These are phyloP conservation scores for Aspergillus asperescens DNA, from an alignment of 495 filamentous ascomycete species.

Conservation along the genomic window DNA sequence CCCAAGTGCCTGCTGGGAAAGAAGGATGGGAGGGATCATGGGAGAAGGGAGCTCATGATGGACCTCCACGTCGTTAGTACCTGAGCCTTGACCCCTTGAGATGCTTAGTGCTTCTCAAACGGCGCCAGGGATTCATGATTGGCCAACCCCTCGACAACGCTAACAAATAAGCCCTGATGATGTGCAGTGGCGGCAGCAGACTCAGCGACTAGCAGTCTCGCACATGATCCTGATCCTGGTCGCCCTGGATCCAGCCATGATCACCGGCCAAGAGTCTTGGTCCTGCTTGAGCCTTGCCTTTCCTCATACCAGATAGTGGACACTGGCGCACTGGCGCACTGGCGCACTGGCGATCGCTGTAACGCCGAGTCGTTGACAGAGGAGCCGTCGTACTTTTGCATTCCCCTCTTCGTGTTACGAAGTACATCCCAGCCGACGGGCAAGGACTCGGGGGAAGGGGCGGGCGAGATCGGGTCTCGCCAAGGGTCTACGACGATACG, in stretches of 20 bases:
- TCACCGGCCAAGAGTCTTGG: conserved; percentile 11
- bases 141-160: not conserved
- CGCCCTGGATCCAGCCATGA: not conserved
- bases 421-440: not conserved
- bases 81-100: not conserved
- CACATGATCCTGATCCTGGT: conserved; percentile 5
- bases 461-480: not conserved
- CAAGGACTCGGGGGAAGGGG: not conserved
- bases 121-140: not conserved
- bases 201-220: not conserved
- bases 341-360: too few species aligned
- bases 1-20: conserved; percentile 10
- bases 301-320: not conserved
- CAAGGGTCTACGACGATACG: too few species aligned
- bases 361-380: not conserved
- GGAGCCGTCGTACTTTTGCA: not conserved
- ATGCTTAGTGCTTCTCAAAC: not conserved
- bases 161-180: conserved; percentile 19
- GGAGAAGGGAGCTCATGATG: not conserved
- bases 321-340: too few species aligned
- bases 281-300: conserved; percentile 3
- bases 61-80: not conserved
- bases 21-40: not conserved
- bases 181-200: conserved; percentile 15
- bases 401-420: not conserved